These are phyloP conservation scores for Kwoniella pini DNA, from an alignment of 768 basidiomycete species.

Conservation along the genomic window DNA sequence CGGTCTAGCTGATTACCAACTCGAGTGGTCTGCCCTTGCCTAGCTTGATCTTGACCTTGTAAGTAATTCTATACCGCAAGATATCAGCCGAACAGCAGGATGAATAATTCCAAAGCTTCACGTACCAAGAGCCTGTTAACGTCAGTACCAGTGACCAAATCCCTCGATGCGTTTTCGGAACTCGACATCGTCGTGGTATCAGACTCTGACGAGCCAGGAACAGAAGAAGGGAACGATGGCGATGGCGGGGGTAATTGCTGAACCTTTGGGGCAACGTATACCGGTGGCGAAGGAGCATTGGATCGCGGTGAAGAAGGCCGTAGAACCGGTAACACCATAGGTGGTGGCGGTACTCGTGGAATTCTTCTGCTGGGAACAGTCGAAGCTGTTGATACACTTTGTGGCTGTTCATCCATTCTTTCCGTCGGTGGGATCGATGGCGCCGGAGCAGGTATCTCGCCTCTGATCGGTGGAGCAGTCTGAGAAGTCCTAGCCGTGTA, in stretches of 20 bases:
- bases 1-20: slow-evolving; percentile 68
- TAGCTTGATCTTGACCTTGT: slow-evolving; percentile 66
- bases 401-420: slow-evolving; percentile 1
- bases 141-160: slow-evolving; percentile 55
- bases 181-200: slow-evolving; percentile 6
- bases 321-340: not conserved
- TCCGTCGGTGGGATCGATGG: not conserved
- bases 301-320: not conserved
- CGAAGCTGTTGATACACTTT: slow-evolving; percentile 35
- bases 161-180: not conserved
- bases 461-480: slow-evolving; percentile 13
- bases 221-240: slow-evolving; percentile 29
- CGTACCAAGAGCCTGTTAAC: slow-evolving; percentile 56
- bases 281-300: not conserved
- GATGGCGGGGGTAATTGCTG: slow-evolving; percentile 28
- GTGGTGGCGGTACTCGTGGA: slow-evolving; percentile 8
- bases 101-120: not conserved
- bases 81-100: not conserved
- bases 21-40: slow-evolving; percentile 67
- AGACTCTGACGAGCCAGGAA: slow-evolving; percentile 23
- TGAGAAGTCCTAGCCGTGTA: slow-evolving; percentile 26
- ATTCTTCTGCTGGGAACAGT: slow-evolving; percentile 19
- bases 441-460: slow-evolving; percentile 9
- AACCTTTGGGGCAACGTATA: not conserved
- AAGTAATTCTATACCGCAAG: slow-evolving; percentile 55